Evolutionary conservation across 2,329 filamentous ascomycete genomes (phyloP).

Genomic region (Fusarium sp.): DNA sequence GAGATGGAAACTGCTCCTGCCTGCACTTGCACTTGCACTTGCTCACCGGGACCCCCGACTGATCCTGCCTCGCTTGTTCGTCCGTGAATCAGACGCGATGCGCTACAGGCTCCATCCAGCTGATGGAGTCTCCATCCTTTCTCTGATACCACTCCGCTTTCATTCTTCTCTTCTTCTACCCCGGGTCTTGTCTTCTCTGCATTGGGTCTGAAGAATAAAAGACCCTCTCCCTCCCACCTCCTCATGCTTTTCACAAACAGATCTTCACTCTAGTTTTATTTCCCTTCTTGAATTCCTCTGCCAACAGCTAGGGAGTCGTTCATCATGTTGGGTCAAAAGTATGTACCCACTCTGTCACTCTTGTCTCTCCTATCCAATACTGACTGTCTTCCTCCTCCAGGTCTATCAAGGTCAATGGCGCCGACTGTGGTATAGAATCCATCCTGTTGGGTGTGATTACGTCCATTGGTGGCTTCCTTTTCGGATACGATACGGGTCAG

Average conservation of each 20-base stretch:
- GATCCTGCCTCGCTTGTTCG: not conserved
- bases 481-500: conserved; percentile 72
- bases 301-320: conserved; percentile 23
- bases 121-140: conserved; percentile 1
- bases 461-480: conserved; percentile 70
- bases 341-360: not conserved
- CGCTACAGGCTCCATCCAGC: not conserved
- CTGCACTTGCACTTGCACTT: not conserved
- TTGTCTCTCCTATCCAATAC: not conserved
- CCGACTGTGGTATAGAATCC: conserved; percentile 55
- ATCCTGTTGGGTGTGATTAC: conserved; percentile 62
- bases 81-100: not conserved
- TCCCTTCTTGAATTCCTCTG: conserved; percentile 10
- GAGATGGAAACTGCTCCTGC: conserved; percentile 3
- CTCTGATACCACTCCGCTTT: conserved; percentile 25
- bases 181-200: conserved; percentile 2
- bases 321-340: conserved; percentile 45
- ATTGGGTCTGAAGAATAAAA: conserved; percentile 30
- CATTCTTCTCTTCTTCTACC: conserved; percentile 7
- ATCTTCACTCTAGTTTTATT: conserved; percentile 14
- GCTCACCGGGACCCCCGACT: conserved; percentile 24
- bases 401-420: conserved; percentile 56
- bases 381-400: conserved; percentile 38
- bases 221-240: conserved; percentile 30
- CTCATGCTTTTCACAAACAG: conserved; percentile 10